These are phyloP conservation scores for Macrolepiota dolichaula DNA, from an alignment of 768 basidiomycete species.

Conservation along the genomic window DNA sequence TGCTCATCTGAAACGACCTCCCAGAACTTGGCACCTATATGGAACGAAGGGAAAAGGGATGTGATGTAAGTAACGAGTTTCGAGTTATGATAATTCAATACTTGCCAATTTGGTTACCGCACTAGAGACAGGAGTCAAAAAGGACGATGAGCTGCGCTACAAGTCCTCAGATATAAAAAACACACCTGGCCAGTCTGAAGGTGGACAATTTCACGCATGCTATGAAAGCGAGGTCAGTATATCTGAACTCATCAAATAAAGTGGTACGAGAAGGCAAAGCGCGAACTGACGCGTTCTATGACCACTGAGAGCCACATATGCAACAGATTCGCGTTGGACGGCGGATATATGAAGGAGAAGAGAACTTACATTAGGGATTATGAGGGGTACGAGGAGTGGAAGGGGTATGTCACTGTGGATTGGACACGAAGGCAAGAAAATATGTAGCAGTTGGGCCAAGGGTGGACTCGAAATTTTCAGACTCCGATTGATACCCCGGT, in stretches of 20 bases:
- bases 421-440: conserved; percentile 46
- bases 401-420: conserved; percentile 40
- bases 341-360: conserved; percentile 16
- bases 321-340: conserved; percentile 13
- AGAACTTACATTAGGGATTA: conserved; percentile 42
- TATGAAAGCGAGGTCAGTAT: conserved; percentile 36
- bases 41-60: conserved; percentile 9
- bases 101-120: conserved; percentile 99
- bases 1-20: conserved; percentile 99
- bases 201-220: conserved; percentile 99
- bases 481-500: conserved; percentile 43
- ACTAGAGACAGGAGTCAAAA: conserved; percentile 37
- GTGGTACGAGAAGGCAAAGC: conserved; percentile 47
- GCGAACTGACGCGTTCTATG: conserved; percentile 28
- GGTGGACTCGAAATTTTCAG: conserved; percentile 39
- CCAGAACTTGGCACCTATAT: conserved; percentile 90
- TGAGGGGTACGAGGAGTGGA: conserved; percentile 23
- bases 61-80: conserved; percentile 13
- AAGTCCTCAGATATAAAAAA: conserved; percentile 21
- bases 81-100: conserved; percentile 20
- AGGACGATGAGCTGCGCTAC: conserved; percentile 3
- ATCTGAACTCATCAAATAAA: conserved; percentile 23
- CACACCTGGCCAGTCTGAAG: conserved; percentile 97
- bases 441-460: conserved; percentile 34
- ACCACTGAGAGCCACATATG: conserved; percentile 15